Conservation (phyloP, 257 asterid species). For the Datura wrightii region DNA sequence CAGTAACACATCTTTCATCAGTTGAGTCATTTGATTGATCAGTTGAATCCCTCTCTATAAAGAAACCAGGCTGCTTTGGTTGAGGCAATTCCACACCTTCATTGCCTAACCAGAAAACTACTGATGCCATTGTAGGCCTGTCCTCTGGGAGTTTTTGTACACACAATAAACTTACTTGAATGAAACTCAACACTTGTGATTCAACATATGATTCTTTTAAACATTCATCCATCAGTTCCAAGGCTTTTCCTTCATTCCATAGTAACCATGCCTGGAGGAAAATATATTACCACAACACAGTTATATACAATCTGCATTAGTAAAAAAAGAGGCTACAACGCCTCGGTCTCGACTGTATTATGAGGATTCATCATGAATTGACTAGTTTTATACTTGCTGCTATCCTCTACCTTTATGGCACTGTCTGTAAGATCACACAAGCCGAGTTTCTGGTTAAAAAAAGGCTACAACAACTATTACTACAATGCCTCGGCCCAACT, state of each 20-base stretch:
- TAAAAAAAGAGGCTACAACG: neutral
- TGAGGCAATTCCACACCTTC: constrained; percentile 34
- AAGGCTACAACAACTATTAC: neutral
- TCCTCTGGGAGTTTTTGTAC: constrained; percentile 37
- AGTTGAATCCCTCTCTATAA: constrained; percentile 28
- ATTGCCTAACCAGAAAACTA: constrained; percentile 40
- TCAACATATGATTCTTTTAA: constrained; percentile 28
- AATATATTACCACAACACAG: neutral
- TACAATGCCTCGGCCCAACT: neutral
- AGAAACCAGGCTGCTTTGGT: constrained; percentile 49
- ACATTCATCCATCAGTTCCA: constrained; percentile 38
- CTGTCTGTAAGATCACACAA: neutral
- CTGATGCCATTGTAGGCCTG: constrained; percentile 43
- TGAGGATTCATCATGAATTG: neutral
- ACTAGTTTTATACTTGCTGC: neutral
- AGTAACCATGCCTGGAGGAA: constrained; percentile 39
- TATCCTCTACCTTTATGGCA: neutral
- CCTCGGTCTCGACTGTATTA: neutral
- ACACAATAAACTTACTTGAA: constrained; percentile 40
- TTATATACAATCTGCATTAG: constrained; percentile 21
- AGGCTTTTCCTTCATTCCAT: constrained; percentile 33
- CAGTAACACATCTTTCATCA: constrained; percentile 15
- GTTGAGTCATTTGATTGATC: neutral
- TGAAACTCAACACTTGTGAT: constrained; percentile 34
- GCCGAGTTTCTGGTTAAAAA: no score